These are phyloP conservation scores for Saccharomyces hybrid DNA, from an alignment of 1,139 yeast species.

Conservation along the genomic window DNA sequence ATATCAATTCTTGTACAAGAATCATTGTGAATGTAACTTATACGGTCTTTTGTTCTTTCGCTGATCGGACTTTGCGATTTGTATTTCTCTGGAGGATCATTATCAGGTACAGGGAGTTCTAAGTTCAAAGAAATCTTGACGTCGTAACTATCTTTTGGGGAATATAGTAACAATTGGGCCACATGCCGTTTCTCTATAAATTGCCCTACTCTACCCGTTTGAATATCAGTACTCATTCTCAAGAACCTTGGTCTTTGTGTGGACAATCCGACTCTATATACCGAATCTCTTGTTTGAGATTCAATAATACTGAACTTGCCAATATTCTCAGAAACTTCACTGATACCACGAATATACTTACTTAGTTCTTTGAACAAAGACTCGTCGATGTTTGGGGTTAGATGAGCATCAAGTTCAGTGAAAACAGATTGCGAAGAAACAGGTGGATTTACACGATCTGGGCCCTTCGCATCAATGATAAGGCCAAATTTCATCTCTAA, in stretches of 20 bases:
- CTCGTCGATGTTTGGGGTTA: constrained; percentile 66
- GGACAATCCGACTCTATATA: constrained; percentile 35
- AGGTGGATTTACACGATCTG: constrained; percentile 58
- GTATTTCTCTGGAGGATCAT: constrained; percentile 49
- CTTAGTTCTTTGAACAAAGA: constrained; percentile 57
- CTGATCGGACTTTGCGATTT: constrained; percentile 42
- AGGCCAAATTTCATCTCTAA: constrained; percentile 79
- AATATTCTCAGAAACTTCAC: constrained; percentile 40
- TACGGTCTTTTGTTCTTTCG: constrained; percentile 57
- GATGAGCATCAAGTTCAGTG: constrained; percentile 46
- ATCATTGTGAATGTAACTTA: constrained; percentile 56
- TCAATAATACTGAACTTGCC: constrained; percentile 36
- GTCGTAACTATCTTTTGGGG: constrained; percentile 75
- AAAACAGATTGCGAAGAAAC: constrained; percentile 69
- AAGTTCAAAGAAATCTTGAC: constrained; percentile 65
- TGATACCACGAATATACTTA: constrained; percentile 50
- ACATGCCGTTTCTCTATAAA: constrained; percentile 69
- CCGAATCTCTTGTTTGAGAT: constrained; percentile 35
- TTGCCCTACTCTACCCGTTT: constrained; percentile 57
- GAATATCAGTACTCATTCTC: constrained; percentile 58
- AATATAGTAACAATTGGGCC: constrained; percentile 60
- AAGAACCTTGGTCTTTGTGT: constrained; percentile 49
- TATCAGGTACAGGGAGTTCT: constrained; percentile 57
- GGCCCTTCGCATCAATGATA: constrained; percentile 51
- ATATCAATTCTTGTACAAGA: constrained; percentile 66